phyloP scores from a whole-genome alignment of 2,329 filamentous ascomycete species.

The Epichloe uncinata region DNA sequence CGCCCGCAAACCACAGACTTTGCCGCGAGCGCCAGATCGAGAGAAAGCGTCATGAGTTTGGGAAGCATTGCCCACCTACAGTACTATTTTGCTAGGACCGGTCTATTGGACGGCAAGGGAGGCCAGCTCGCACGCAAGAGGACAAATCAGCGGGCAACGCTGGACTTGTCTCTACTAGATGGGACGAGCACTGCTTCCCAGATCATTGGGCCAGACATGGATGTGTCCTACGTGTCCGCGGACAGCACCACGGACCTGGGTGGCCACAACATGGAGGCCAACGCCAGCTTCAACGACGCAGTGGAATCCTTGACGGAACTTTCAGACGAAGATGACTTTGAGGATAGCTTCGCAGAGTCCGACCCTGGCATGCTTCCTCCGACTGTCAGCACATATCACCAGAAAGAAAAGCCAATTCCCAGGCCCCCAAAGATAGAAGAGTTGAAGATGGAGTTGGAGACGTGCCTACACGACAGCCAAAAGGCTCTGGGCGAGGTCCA shows the following conservation, averaged over 20 bases:
- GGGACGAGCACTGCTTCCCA: constrained; percentile 20
- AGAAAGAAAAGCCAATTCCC: constrained; percentile 66
- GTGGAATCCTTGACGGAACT: constrained; percentile 36
- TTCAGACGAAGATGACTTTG: constrained; percentile 33
- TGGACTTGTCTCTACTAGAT: constrained; percentile 44
- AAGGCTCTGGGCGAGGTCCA: constrained; percentile 51
- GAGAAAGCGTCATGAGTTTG: constrained; percentile 91
- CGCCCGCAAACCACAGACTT: constrained; percentile 80
- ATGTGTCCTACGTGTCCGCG: constrained; percentile 48
- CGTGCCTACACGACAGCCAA: constrained; percentile 54
- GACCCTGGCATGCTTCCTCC: constrained; percentile 83
- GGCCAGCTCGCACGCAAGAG: constrained; percentile 68
- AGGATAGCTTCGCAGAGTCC: constrained; percentile 45
- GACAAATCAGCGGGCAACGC: constrained; percentile 42
- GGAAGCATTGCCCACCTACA: constrained; percentile 96
- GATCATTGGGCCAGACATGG: constrained; percentile 33
- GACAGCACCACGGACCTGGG: constrained; percentile 44
- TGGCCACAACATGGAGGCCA: constrained; percentile 24
- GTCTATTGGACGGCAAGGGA: constrained; percentile 84
- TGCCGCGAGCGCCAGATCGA: constrained; percentile 73
- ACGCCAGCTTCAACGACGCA: constrained; percentile 14
- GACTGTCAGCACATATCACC: constrained; percentile 89
- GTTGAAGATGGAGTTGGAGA: constrained; percentile 54
- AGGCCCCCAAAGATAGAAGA: constrained; percentile 74
- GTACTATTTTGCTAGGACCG: constrained; percentile 95